Evolutionary conservation across 2,329 filamentous ascomycete species (phyloP).

Genomic region (Septoria petroselini): DNA sequence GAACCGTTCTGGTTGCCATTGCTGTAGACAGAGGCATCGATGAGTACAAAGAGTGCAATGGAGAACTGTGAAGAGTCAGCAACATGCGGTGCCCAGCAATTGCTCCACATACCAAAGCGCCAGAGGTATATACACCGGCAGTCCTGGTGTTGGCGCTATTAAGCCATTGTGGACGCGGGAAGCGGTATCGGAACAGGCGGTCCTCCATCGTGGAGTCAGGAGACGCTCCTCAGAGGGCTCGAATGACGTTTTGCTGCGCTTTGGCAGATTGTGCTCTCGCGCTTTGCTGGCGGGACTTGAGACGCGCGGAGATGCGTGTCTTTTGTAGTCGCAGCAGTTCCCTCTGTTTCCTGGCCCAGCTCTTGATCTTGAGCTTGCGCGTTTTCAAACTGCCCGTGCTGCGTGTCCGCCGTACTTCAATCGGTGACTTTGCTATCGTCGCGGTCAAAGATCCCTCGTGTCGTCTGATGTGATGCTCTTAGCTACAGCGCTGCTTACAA

Average conservation of each 20-base stretch:
- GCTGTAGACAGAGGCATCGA: slow-evolving; percentile 64
- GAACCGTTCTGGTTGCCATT: slow-evolving; percentile 61
- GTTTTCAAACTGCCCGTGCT: not conserved
- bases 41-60: slow-evolving; percentile 66
- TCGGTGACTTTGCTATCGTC: slow-evolving; percentile 9
- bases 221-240: not conserved
- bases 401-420: not conserved
- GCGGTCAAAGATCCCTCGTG: not conserved
- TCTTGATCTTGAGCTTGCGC: not conserved
- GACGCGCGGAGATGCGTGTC: not conserved
- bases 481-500: not conserved
- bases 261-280: slow-evolving; percentile 8
- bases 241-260: slow-evolving; percentile 1
- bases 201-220: slow-evolving; percentile 10
- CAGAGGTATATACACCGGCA: slow-evolving; percentile 63
- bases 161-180: slow-evolving; percentile 64
- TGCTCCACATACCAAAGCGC: slow-evolving; percentile 56
- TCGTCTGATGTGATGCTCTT: not conserved
- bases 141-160: slow-evolving; percentile 63
- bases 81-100: not conserved
- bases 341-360: slow-evolving; percentile 1
- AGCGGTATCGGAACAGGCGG: slow-evolving; percentile 66
- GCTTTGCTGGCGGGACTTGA: slow-evolving; percentile 3
- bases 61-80: slow-evolving; percentile 55
- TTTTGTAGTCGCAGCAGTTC: slow-evolving; percentile 3